Base-by-base conservation (phyloP, 192 early-diverging fungal genomes). In the Rhizophlyctis rosea region DNA sequence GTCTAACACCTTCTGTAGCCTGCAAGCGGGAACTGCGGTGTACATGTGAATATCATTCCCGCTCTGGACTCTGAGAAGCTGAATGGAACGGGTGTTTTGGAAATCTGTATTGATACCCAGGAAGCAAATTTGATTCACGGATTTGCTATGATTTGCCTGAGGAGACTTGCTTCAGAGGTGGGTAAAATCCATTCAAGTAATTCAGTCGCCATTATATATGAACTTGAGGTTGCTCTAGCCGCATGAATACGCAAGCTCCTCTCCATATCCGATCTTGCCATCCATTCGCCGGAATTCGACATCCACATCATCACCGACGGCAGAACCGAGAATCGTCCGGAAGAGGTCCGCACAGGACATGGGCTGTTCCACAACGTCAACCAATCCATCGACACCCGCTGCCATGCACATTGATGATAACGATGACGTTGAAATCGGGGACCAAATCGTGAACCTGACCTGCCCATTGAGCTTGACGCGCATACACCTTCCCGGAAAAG, bases 131-230 rank as follows among this genome's bases (percentile, higher is more conserved):
- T 67, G 30, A 31, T 33, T 3, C 34, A 32, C 11, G 65, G 65
- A 13, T 54, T 67, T 5, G 65, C 65, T 47, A 67, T 67, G 65
- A 29, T 67, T 14, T 67, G 65, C 5, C 39, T 67, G 27, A 25
- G 65, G 21, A 39, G 65, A 21, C 29, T 60, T 29, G 65, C 52
- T 34, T 31, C 51, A 16, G 57, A 49, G 29, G 34, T 65, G 35
- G 32, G 61, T 33, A 1, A 27, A 14, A 54, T 0, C 0, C 52
- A 14, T 27, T 14, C 1, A 57, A 25, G 25, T 54, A 24, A 2
- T 54, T 24, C 16, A 1, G 24, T 24, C 13, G 29, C 24, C 13
- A 54, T 2, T 23, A 16, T 13, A n/a, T 16, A 0, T 25, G 52
- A 23, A 54, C 52, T 21, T 44, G 7, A 18, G 39, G 16, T 16